Base-by-base conservation (phyloP, 169 alveolate species). In the Plasmodium knowlesi region DNA sequence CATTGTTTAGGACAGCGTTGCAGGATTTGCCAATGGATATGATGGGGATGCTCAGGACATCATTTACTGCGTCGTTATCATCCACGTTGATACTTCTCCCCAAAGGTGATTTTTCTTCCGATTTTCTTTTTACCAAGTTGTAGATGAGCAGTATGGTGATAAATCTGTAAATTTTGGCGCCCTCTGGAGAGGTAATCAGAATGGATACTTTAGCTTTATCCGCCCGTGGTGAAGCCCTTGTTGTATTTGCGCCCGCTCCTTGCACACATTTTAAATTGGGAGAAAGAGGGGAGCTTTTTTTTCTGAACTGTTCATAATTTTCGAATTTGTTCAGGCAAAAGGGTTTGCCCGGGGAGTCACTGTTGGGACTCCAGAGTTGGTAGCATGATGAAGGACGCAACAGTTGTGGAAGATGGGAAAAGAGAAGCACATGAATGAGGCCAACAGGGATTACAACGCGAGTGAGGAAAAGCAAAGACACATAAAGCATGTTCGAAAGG, bases 131-230 rank as follows among this genome's bases (percentile, higher is more conserved):
- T 19, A 19, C n/a, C 41, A 86, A 50, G 25, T 70, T 53, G 30
- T 53, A 32, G 61, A 86, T 86, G 28, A 86, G 73, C 81, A 86
- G 61, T 74, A 76, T 37, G 28, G 80, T 43, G 10, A 86, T 16
- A 32, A 74, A 57, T 76, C 93, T 86, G 30, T 86, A 86, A 32
- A 86, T 86, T 57, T 74, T 86, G 46, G 93, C 93, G 1, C 71
- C 93, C 57, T 86, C 93, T 6, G 93, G 93, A 34, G 93, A 86
- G 10, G 93, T 86, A 53, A 86, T 86, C 61, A 86, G 80, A 53
- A 86, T 22, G 46, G 61, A 78, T 28, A 76, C 10, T 12, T 86
- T 86, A 22, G 76, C 3, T 67, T 67, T 67, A 9, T 14, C 37
- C 37, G 2, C 76, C 30, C n/a, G 76, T 16, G 39, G 76, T 22